Evolutionary conservation across 2,329 filamentous ascomycete species (phyloP), one percentile per base, ranked within the genome.

Genomic region (Trichoderma sp.): DNA sequence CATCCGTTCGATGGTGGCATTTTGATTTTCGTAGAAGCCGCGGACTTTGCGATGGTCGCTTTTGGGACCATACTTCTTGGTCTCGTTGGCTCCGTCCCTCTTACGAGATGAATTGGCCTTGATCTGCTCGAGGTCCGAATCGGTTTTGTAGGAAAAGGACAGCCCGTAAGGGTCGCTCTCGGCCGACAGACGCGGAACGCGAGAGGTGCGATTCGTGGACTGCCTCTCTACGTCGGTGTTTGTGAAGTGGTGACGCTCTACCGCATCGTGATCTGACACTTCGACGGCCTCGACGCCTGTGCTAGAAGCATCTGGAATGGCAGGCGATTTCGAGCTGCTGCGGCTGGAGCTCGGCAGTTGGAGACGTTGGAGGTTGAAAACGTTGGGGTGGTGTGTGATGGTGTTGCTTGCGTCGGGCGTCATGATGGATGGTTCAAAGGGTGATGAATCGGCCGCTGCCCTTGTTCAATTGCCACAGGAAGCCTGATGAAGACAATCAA

Each of bases 1-100:
- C 80, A 97, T 86, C 12, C 92, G 88, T 81, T 97, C 89, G 72
- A 99, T 99, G 73, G 92, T 94, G 77, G 94, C 92, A 77, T 99
- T 99, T 77, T 99, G 94, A 34, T 85, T 85, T 77, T 92, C 87
- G 83, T 98, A 98, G 81, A 97, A 98, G 60, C 88, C 86, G 74
- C 91, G 86, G 17, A 98, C 78, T 74, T 87, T 89, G 71, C 82
- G 84, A 15, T 85, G 78, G 53, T 79, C 79, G 42, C 72, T 68
- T 64, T 74, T 77, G 27, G 75, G 74, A 9, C 72, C 72, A 3
- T 71, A 54, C 34, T 71, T 72, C 19, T 52, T 25, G 25, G 67
- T 57, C 48, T 70, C 71, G 13, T 70, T 63, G 65, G 72, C 70
- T n/a, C 81, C 84, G 74, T 86, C 84, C 60, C 92, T 89, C 80